phyloP scores from a whole-genome alignment of 2,329 filamentous ascomycete species.

The Amesomyces nigricolor region DNA sequence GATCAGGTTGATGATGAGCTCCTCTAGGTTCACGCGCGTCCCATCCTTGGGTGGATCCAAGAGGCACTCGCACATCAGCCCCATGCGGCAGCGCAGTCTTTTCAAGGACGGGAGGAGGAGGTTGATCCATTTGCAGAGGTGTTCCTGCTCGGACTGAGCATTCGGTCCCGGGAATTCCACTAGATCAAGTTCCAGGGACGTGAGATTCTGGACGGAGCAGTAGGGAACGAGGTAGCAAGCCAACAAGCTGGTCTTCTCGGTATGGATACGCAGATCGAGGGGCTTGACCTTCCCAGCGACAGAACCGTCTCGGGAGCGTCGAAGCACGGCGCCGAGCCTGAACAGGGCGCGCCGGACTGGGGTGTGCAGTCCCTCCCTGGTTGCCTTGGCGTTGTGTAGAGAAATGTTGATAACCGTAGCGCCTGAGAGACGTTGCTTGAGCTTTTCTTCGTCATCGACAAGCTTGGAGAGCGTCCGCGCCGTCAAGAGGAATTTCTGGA shows the following conservation, averaged over 20 bases:
- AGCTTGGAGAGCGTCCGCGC: neutral
- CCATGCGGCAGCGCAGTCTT: conserved; percentile 9
- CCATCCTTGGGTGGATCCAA: neutral
- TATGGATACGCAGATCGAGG: neutral
- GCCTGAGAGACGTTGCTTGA: neutral
- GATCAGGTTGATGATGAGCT: conserved; percentile 10
- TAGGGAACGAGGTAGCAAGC: neutral
- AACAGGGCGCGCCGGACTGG: too few relatives aligned
- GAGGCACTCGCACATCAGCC: neutral
- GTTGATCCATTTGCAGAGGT: conserved; percentile 2
- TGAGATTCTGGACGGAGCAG: neutral
- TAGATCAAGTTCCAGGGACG: conserved; percentile 7
- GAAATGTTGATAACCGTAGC: neutral
- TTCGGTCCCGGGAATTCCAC: neutral
- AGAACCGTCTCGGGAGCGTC: too few relatives aligned
- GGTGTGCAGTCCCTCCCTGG: too few relatives aligned
- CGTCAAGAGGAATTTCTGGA: neutral
- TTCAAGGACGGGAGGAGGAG: neutral
- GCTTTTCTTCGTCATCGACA: neutral
- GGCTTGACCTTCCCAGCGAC: neutral
- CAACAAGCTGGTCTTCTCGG: neutral
- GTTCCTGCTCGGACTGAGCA: too few relatives aligned
- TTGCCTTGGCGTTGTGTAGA: neutral
- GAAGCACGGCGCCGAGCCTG: too few relatives aligned
- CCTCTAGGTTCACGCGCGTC: neutral